Percentiles rank a stretch among this genome's conserved stretches.
Evolutionary conservation across 2,329 filamentous ascomycete species (phyloP).

Genomic region (Penicillium occitanis): DNA sequence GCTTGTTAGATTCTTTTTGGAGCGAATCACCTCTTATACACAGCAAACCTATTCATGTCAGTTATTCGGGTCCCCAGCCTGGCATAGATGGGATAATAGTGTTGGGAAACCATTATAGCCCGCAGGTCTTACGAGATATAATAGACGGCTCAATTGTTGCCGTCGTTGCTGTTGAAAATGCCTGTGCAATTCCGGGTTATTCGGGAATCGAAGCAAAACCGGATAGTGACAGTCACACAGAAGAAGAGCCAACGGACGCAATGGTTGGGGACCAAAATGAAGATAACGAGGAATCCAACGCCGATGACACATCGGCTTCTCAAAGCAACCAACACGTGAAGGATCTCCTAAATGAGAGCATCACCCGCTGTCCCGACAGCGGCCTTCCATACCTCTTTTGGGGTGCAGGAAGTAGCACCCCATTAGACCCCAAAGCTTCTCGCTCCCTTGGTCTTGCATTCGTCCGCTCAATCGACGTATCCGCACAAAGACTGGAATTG

Average conservation of each 20-base stretch:
- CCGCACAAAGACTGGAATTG: slow-evolving; percentile 44
- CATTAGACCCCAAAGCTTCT: slow-evolving; percentile 50
- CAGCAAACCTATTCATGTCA: slow-evolving; percentile 50
- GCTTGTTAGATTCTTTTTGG: slow-evolving; percentile 43
- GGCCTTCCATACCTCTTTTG: slow-evolving; percentile 54
- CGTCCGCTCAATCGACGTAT: slow-evolving; percentile 43
- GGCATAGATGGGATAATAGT: slow-evolving; percentile 54
- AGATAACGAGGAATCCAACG: slow-evolving; percentile 22
- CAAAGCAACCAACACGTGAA: slow-evolving; percentile 19
- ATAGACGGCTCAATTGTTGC: slow-evolving; percentile 57
- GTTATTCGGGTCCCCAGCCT: slow-evolving; percentile 47
- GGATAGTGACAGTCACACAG: slow-evolving; percentile 19
- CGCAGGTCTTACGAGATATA: slow-evolving; percentile 50
- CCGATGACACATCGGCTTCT: slow-evolving; percentile 26
- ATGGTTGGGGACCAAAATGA: not conserved
- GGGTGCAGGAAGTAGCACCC: slow-evolving; percentile 42
- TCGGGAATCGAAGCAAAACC: slow-evolving; percentile 1
- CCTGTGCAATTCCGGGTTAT: slow-evolving; percentile 31
- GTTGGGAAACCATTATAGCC: slow-evolving; percentile 51
- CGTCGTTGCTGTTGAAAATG: slow-evolving; percentile 51
- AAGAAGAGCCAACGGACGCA: not conserved
- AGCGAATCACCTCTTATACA: slow-evolving; percentile 46
- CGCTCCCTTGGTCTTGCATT: slow-evolving; percentile 53
- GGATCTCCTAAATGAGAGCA: slow-evolving; percentile 23
- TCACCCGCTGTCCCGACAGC: slow-evolving; percentile 45